Evolutionary conservation across 441 rosid genomes (phyloP).

Genomic region (Syzygium malaccense): DNA sequence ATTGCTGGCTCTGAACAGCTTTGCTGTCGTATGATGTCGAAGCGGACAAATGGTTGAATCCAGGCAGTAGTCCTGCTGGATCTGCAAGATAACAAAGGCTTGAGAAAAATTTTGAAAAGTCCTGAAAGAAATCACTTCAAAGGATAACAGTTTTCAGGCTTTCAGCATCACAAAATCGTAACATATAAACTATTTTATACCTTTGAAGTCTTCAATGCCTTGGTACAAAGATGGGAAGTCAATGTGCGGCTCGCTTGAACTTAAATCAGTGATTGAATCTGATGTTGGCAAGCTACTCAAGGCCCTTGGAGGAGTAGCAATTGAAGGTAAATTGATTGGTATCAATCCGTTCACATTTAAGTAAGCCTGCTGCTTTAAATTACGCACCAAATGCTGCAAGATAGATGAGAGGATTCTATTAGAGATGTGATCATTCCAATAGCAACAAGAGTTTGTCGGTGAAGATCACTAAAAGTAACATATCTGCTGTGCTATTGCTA

Average conservation of each 20-base stretch:
- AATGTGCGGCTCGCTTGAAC: conserved; percentile 16
- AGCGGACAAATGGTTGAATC: conserved; percentile 6
- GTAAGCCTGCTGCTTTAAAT: conserved; percentile 44
- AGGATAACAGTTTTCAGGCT: neutral
- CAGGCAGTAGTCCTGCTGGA: conserved; percentile 13
- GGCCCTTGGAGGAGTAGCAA: conserved; percentile 15
- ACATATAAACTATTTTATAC: neutral
- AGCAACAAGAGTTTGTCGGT: neutral
- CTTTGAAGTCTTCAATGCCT: neutral
- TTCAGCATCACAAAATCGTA: neutral
- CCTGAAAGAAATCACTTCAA: neutral
- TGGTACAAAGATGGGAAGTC: conserved; percentile 7
- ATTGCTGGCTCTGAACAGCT: neutral
- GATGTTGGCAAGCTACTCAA: conserved; percentile 11
- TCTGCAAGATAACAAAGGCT: conserved; percentile 5
- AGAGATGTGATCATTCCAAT: neutral
- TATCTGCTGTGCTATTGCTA: neutral
- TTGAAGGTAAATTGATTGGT: conserved; percentile 5
- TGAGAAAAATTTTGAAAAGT: neutral
- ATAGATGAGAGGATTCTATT: neutral
- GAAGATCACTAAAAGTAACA: neutral
- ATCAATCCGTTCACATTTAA: conserved; percentile 11
- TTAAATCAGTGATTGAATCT: conserved; percentile 10
- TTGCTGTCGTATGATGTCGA: conserved; percentile 17
- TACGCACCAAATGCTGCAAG: conserved; percentile 30